A percentile compares a stretch with the other conserved stretches of the same genome.
Conservation (phyloP, 2,329 filamentous ascomycete genomes). For the Aspergillus sp. region DNA sequence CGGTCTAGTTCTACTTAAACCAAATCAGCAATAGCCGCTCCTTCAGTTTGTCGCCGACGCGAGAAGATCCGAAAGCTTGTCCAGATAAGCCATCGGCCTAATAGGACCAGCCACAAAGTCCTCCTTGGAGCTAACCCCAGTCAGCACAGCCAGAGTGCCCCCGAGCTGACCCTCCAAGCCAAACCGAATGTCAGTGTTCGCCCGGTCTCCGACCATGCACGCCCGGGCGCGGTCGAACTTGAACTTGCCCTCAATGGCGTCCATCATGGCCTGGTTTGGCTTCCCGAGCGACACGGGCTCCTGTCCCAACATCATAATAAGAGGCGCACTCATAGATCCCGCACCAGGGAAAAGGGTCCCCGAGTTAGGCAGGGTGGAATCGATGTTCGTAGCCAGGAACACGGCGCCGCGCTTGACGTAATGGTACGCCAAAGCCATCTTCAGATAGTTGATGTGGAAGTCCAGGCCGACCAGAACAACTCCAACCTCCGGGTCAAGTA, state of each 20-base stretch:
- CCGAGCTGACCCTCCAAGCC: slow-evolving; percentile 87
- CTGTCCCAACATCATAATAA: slow-evolving; percentile 68
- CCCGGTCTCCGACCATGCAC: slow-evolving; percentile 93
- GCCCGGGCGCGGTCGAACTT: slow-evolving; percentile 77
- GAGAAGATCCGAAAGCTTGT: slow-evolving; percentile 76
- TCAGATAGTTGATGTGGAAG: slow-evolving; percentile 94
- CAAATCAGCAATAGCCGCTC: background rate
- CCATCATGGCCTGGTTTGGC: slow-evolving; percentile 99
- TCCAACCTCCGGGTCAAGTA: slow-evolving; percentile 83
- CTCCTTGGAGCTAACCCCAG: slow-evolving; percentile 79
- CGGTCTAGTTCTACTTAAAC: background rate
- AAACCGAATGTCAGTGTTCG: slow-evolving; percentile 96
- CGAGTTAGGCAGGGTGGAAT: slow-evolving; percentile 82
- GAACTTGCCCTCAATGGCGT: slow-evolving; percentile 95
- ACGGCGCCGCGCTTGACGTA: slow-evolving; percentile 77
- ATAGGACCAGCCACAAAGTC: slow-evolving; percentile 75
- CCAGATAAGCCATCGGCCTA: slow-evolving; percentile 78
- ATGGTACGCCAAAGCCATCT: slow-evolving; percentile 78
- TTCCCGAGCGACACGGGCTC: slow-evolving; percentile 83
- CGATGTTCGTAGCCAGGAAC: slow-evolving; percentile 91
- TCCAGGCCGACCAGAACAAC: slow-evolving; percentile 88
- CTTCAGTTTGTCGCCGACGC: slow-evolving; percentile 26
- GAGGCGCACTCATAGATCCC: slow-evolving; percentile 74
- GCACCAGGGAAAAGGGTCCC: slow-evolving; percentile 88
- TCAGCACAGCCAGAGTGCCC: slow-evolving; percentile 86